phyloP scores from a whole-genome alignment of 2,329 filamentous ascomycete species.

The Trichoderma arundinaceum region DNA sequence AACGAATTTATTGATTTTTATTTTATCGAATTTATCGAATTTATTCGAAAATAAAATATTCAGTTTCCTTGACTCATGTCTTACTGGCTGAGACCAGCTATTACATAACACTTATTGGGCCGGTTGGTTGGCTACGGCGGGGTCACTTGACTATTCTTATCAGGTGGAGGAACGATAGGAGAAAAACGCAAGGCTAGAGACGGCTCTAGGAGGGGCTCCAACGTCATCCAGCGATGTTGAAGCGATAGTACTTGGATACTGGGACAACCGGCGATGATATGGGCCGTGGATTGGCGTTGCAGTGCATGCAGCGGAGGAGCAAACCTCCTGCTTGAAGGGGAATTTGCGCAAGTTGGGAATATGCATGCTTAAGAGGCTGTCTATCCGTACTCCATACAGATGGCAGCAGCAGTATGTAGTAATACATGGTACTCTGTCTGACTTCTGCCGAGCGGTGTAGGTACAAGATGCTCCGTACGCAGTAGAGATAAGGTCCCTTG shows the following conservation, averaged over 20 bases:
- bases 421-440: background rate
- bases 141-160: conserved; percentile 24
- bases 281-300: background rate
- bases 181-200: conserved; percentile 7
- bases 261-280: too few relatives aligned
- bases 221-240: conserved; percentile 21
- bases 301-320: background rate
- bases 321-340: background rate
- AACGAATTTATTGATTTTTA: conserved; percentile 4
- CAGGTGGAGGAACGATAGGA: conserved; percentile 20
- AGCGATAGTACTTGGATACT: background rate
- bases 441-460: conserved; percentile 8
- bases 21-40: conserved; percentile 27
- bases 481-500: background rate
- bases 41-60: conserved; percentile 10
- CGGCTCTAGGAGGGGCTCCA: conserved; percentile 23
- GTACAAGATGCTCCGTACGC: background rate
- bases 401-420: background rate
- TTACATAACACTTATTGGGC: conserved; percentile 27
- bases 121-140: conserved; percentile 15
- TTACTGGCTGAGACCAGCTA: conserved; percentile 18
- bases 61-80: conserved; percentile 29
- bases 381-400: background rate
- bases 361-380: background rate
- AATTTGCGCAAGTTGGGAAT: background rate